Conservation (phyloP, 2,329 filamentous ascomycete species). For the Dendrostoma leiphaemia region DNA sequence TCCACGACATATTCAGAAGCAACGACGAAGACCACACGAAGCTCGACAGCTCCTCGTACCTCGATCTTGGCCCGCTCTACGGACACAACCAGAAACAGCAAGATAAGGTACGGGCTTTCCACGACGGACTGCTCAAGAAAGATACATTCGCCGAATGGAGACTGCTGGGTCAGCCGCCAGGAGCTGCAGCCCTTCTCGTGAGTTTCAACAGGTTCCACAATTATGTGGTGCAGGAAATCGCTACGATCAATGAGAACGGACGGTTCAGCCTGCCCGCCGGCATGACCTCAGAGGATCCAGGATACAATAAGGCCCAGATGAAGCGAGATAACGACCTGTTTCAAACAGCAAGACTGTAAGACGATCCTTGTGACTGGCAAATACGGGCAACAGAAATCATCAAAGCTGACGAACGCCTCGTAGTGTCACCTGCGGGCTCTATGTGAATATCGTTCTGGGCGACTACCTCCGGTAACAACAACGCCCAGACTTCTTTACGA, state of each 20-base stretch:
- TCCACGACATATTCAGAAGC: conserved; percentile 62
- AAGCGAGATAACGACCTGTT: conserved; percentile 49
- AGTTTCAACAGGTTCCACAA: conserved; percentile 72
- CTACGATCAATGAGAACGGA: conserved; percentile 64
- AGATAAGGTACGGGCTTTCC: conserved; percentile 45
- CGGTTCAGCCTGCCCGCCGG: conserved; percentile 51
- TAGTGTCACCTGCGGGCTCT: conserved; percentile 48
- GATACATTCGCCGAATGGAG: conserved; percentile 69
- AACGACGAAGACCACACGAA: conserved; percentile 60
- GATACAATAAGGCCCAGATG: conserved; percentile 29
- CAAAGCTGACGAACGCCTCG: background rate
- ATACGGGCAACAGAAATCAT: background rate
- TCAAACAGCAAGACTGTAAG: conserved; percentile 48
- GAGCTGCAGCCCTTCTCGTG: conserved; percentile 64
- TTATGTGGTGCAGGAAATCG: conserved; percentile 51
- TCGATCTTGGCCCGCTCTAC: conserved; percentile 72
- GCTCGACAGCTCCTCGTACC: conserved; percentile 69
- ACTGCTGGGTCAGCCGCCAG: conserved; percentile 64
- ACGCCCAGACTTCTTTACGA: background rate
- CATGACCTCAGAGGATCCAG: background rate
- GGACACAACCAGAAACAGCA: conserved; percentile 64
- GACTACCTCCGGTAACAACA: conserved; percentile 52
- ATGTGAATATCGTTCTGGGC: conserved; percentile 54
- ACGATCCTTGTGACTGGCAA: background rate
- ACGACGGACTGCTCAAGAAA: conserved; percentile 56